These are phyloP conservation scores for Cryptosporidium muris DNA, from an alignment of 169 alveolate species.

Conservation along the genomic window DNA sequence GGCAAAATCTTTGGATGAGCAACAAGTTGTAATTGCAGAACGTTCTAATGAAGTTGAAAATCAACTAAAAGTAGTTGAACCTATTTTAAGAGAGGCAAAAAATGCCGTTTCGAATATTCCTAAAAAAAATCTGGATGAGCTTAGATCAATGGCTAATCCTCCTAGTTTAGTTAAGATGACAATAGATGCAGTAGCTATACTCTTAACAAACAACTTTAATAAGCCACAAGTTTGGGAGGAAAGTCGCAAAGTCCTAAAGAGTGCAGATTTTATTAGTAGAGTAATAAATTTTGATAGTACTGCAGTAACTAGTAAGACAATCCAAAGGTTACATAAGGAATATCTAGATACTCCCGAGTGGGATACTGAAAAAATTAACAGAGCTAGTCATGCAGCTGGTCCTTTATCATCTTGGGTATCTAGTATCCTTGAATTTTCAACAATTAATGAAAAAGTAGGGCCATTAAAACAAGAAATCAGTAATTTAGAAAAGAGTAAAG, in stretches of 20 bases:
- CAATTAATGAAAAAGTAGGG: conserved; percentile 89
- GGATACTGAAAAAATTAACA: conserved; percentile 91
- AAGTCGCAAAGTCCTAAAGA: conserved; percentile 87
- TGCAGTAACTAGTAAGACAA: conserved; percentile 81
- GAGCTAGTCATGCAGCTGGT: conserved; percentile 97
- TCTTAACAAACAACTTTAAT: conserved; percentile 84
- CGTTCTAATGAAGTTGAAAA: conserved; percentile 84
- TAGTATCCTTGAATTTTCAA: conserved; percentile 86
- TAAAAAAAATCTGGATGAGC: conserved; percentile 87
- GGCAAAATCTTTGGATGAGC: conserved; percentile 88
- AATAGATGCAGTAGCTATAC: conserved; percentile 92
- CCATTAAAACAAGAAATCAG: conserved; percentile 94
- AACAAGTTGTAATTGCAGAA: conserved; percentile 85
- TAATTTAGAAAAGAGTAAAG: conserved; percentile 86
- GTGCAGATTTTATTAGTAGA: conserved; percentile 88
- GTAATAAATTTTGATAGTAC: conserved; percentile 88
- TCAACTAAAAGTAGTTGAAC: conserved; percentile 94
- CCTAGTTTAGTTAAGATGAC: conserved; percentile 94
- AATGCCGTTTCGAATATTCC: conserved; percentile 91
- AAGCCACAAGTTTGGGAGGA: conserved; percentile 93
- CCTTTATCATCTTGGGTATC: conserved; percentile 96
- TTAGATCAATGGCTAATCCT: conserved; percentile 92
- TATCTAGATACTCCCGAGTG: conserved; percentile 88
- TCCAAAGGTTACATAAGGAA: conserved; percentile 79
- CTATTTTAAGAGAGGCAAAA: conserved; percentile 93